Percentiles rank a stretch among this genome's conserved stretches.
Conservation (phyloP, 148 eudicot species). For the Silene conica region DNA sequence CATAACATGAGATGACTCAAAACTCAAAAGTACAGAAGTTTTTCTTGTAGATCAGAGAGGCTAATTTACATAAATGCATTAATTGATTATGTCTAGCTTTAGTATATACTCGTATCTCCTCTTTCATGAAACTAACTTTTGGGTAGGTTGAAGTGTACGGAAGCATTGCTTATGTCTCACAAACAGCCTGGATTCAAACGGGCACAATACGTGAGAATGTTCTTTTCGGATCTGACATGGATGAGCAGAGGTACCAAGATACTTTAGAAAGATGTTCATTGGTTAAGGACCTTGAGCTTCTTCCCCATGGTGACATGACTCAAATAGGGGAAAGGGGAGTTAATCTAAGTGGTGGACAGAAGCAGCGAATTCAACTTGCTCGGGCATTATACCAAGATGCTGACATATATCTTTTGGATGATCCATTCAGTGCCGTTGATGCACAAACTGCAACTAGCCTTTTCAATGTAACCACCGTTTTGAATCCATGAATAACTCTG, state of each 20-base stretch:
- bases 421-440: slow-evolving; percentile 97
- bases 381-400: slow-evolving; percentile 85
- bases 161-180: slow-evolving; percentile 75
- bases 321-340: slow-evolving; percentile 96
- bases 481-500: neutral
- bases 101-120: neutral
- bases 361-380: slow-evolving; percentile 89
- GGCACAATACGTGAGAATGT: slow-evolving; percentile 77
- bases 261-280: slow-evolving; percentile 66
- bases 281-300: slow-evolving; percentile 72
- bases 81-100: neutral
- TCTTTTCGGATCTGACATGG: slow-evolving; percentile 62
- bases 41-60: neutral
- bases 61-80: neutral
- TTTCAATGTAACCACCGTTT: slow-evolving; percentile 45
- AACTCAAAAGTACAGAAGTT: neutral
- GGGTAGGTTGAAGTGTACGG: slow-evolving; percentile 65
- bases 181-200: slow-evolving; percentile 92
- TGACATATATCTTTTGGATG: slow-evolving; percentile 85
- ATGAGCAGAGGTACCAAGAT: slow-evolving; percentile 60
- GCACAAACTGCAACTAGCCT: slow-evolving; percentile 91
- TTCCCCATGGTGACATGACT: slow-evolving; percentile 79
- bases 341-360: slow-evolving; percentile 90
- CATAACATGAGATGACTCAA: neutral
- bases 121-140: neutral